phyloP scores from a whole-genome alignment of 805 yeast species.

The Lipomyces kockii region DNA sequence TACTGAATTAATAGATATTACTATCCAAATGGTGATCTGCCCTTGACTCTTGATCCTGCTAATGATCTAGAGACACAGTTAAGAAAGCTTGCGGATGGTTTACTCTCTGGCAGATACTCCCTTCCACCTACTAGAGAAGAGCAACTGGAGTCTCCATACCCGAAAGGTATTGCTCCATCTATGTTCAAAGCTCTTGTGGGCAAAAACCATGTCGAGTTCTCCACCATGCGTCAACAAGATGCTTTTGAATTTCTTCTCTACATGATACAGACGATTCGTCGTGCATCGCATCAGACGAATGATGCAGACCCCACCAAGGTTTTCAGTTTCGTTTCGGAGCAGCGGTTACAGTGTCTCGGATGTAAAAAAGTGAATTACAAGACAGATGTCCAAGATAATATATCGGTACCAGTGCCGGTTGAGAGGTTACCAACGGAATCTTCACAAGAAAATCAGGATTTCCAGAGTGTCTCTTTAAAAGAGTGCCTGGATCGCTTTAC shows the following conservation, averaged over 20 bases:
- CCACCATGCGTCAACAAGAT: conserved; percentile 90
- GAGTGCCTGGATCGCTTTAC: conserved; percentile 55
- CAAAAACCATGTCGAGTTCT: conserved; percentile 76
- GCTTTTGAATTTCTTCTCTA: conserved; percentile 86
- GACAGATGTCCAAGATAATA: conserved; percentile 60
- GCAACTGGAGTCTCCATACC: conserved; percentile 53
- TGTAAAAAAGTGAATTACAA: conserved; percentile 68
- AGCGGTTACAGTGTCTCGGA: conserved; percentile 60
- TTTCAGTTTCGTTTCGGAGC: conserved; percentile 69
- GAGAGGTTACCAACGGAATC: conserved; percentile 39
- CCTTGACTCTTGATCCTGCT: conserved; percentile 56
- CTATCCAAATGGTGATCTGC: conserved; percentile 34
- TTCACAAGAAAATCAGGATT: conserved; percentile 54
- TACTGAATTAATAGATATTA: conserved; percentile 29
- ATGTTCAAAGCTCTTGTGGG: conserved; percentile 80
- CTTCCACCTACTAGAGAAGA: conserved; percentile 51
- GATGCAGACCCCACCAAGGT: conserved; percentile 53
- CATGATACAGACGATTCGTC: conserved; percentile 59
- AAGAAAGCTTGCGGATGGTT: conserved; percentile 77
- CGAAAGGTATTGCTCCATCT: conserved; percentile 75
- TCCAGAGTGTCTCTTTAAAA: conserved; percentile 55
- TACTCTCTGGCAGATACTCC: conserved; percentile 74
- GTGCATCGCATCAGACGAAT: conserved; percentile 29
- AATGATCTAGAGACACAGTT: conserved; percentile 74
- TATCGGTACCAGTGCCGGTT: conserved; percentile 64